Percentiles rank a stretch among this genome's conserved stretches.
phyloP scores from a whole-genome alignment of 495 filamentous ascomycete genomes.

The Poronia punctata region DNA sequence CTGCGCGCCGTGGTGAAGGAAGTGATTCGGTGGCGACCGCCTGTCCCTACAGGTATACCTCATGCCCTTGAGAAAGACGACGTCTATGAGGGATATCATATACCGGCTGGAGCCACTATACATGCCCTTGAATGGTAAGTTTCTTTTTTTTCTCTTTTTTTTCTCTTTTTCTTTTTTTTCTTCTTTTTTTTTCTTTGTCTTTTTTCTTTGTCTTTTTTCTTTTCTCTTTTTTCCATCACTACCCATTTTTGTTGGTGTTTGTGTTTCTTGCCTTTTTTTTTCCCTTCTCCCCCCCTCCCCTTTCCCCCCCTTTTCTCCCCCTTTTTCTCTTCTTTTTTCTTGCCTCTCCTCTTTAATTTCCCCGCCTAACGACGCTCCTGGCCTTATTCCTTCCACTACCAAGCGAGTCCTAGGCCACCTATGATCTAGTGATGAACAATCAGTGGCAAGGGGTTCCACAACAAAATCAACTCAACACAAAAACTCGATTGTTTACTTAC shows the following conservation, averaged over 20 bases:
- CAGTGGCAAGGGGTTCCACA: no score
- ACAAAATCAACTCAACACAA: background rate
- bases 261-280: background rate
- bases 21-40: slow-evolving; percentile 53
- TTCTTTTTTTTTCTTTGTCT: no score
- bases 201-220: no score
- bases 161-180: no score
- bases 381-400: no score
- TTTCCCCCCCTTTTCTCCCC: no score
- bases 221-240: no score
- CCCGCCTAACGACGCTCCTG: no score
- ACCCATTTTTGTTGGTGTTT: background rate
- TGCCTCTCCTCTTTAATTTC: background rate
- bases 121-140: slow-evolving; percentile 50
- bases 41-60: slow-evolving; percentile 45
- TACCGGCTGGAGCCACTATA: slow-evolving; percentile 49
- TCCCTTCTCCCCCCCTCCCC: no score
- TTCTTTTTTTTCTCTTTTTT: background rate
- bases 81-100: slow-evolving; percentile 49
- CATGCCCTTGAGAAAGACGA: slow-evolving; percentile 49
- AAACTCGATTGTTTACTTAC: background rate
- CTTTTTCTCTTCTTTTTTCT: no score
- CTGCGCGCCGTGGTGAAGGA: slow-evolving; percentile 56
- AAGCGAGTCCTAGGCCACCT: background rate
- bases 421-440: no score